Base-by-base conservation (phyloP, 2,329 filamentous ascomycete species). In the Fusarium siculi region DNA sequence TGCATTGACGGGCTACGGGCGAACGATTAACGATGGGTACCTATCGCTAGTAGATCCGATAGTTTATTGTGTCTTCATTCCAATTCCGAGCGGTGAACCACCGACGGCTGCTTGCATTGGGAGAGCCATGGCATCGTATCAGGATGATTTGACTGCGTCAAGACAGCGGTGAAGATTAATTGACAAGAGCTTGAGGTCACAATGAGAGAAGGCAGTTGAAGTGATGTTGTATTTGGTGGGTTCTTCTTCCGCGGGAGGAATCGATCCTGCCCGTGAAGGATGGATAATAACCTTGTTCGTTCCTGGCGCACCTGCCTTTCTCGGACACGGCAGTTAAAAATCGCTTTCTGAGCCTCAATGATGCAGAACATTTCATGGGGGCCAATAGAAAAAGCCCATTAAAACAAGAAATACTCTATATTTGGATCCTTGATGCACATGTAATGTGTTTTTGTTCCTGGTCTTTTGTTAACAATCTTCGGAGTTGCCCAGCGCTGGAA, bases 21-120 rank as follows among this genome's bases (percentile, higher is more conserved):
- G 23, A 16, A n/a, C 50, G 34, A 54, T 54, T 54, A 54, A 34
- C 50, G 50, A 54, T 54, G 23, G 50, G 23, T 18, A 25, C 34
- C 25, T 40, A 23, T 34, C 21, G 47, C 23, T 50, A 15, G 32
- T 34, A 42, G 37, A 62, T 46, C 56, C 36, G 15, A 46, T 46
- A 46, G 23, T 55, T 25, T 63, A 37, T 55, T 43, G 21, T 34
- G 32, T 58, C 25, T 42, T 49, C 14, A 58, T 58, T 58, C 42
- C 42, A 53, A 47, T 42, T 16, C 43, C 40, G 37, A 50, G 43
- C 42, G 63, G 49, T 46, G 64, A 63, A 53, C 14, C 52, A 40
- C 32, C n/a, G n/a, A 52, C 70, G 70, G 70, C 46, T 68, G 62
- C 66, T 54, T 73, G 70, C 70, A 73, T 59, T 25, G 14, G 18